These are phyloP conservation scores for Nakaseomyces kungkrabaensis DNA, from an alignment of 1,139 yeast species.

Conservation along the genomic window DNA sequence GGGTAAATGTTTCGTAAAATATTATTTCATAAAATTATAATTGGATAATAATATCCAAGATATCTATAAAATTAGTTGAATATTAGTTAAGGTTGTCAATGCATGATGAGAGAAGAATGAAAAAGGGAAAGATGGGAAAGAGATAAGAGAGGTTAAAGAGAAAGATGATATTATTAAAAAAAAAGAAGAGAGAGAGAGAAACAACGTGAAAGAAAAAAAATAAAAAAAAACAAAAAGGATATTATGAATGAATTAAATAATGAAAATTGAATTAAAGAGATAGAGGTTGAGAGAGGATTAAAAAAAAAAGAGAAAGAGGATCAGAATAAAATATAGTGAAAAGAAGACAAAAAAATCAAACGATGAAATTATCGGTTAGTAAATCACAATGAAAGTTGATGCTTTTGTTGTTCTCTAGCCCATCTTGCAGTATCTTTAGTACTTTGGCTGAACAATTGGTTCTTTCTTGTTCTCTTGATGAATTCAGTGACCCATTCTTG, in stretches of 20 bases:
- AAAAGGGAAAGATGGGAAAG: not conserved
- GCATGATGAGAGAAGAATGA: not conserved
- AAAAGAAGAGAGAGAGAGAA: slow-evolving; percentile 9
- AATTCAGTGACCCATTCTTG: slow-evolving; percentile 74
- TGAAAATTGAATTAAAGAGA: not conserved
- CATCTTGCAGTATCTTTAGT: slow-evolving; percentile 89
- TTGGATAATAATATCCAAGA: too few species aligned
- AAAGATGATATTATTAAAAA: slow-evolving; percentile 4
- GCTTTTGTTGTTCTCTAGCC: slow-evolving; percentile 70
- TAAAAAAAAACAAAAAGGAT: not conserved
- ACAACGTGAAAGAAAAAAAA: not conserved
- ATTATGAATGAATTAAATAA: slow-evolving; percentile 4
- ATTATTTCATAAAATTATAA: too few species aligned
- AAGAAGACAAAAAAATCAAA: slow-evolving; percentile 10
- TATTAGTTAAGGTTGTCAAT: not conserved
- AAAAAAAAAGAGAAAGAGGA: slow-evolving; percentile 3
- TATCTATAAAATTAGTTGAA: too few species aligned
- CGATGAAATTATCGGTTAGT: not conserved
- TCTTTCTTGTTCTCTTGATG: slow-evolving; percentile 63
- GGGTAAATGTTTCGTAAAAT: too few species aligned
- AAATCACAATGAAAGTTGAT: slow-evolving; percentile 24
- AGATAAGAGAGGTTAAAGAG: not conserved
- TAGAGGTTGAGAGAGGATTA: slow-evolving; percentile 4
- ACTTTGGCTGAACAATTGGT: slow-evolving; percentile 47
- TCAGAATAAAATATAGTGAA: slow-evolving; percentile 5